Base-by-base conservation (phyloP, 139 green algal genomes). In the Micractinium conductrix region DNA sequence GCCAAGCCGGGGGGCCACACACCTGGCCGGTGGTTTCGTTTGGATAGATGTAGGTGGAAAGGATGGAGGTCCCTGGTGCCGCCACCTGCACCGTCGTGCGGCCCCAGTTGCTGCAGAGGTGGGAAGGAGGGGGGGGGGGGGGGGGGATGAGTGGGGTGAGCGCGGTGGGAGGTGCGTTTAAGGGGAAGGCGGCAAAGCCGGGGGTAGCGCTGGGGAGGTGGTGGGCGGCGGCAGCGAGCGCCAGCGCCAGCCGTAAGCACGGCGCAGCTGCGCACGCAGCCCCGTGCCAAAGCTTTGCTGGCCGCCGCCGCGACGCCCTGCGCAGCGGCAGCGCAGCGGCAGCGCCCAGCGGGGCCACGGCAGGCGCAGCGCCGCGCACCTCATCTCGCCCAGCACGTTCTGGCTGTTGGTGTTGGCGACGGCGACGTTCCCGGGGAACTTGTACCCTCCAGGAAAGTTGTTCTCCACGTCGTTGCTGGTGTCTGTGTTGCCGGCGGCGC, bases 91-190 rank as follows among this genome's bases (percentile, higher is more conserved):
- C 78, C 17, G 68, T 70, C 19, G 22, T 40, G n/a, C 24, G 38
- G 37, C 85, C 85, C 48, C 60, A 80, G 69, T 80, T 86, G 50
- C 76, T 82, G 76, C 76, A 67, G 30, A 63, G 44, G 17, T 53
- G 12, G 48, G 48, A 58, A 58, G 48, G 48, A 16, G 48, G 16
- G 48, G 48, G 48, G 48, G 48, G 16, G 48, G 48, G 16, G 16
- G 48, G 48, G 48, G 48, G 38, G 10, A 53, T n/a, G 69, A 12
- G 10, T 19, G 65, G 22, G n/a, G 30, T 42, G 65, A 21, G 24
- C n/a, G 30, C 71, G 70, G 70, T 45, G 60, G n/a, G 67, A 44
- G 10, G 33, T 28, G 58, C 58, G 6, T 58, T 24, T 10, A 16
- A 58, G 48, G 48, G 12, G 48, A 10, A 58, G 48, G 48, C 48